Evolutionary conservation across 2,329 filamentous ascomycete species (phyloP).

Genomic region (Alternaria panax): DNA sequence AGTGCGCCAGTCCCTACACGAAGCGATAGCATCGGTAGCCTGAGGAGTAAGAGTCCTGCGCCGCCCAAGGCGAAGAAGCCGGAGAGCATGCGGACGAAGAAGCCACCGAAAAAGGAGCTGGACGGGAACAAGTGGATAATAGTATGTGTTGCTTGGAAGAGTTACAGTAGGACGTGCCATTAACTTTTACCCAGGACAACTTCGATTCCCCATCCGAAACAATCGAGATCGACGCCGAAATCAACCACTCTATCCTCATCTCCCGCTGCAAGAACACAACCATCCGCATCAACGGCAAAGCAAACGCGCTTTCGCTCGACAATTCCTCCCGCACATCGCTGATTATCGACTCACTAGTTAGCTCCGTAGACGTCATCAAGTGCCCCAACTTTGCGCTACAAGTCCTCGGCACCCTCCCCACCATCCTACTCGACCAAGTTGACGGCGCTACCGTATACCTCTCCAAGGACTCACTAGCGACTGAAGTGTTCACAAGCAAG

Average conservation of each 20-base stretch:
- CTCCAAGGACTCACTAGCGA: slow-evolving; percentile 75
- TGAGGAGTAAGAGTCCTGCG: slow-evolving; percentile 79
- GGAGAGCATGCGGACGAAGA: slow-evolving; percentile 58
- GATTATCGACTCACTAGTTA: slow-evolving; percentile 87
- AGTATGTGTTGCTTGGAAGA: slow-evolving; percentile 51
- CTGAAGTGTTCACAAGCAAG: slow-evolving; percentile 90
- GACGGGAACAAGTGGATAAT: slow-evolving; percentile 88
- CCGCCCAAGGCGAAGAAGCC: slow-evolving; percentile 72
- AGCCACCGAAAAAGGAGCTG: slow-evolving; percentile 58
- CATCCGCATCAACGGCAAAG: slow-evolving; percentile 88
- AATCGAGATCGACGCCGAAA: slow-evolving; percentile 80
- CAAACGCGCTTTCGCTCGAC: slow-evolving; percentile 95
- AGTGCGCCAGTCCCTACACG: slow-evolving; percentile 71
- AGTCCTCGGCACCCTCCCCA: slow-evolving; percentile 84
- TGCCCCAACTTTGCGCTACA: slow-evolving; percentile 94
- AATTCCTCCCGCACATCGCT: slow-evolving; percentile 86
- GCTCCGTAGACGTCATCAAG: slow-evolving; percentile 93
- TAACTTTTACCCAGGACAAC: slow-evolving; percentile 69
- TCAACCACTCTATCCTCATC: slow-evolving; percentile 90
- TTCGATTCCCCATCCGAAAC: slow-evolving; percentile 78
- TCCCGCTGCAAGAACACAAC: slow-evolving; percentile 91
- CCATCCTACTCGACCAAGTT: slow-evolving; percentile 89
- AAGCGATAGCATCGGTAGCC: slow-evolving; percentile 57
- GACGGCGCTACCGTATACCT: slow-evolving; percentile 90
- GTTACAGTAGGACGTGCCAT: background rate